phyloP scores from a whole-genome alignment of 257 asterid genomes.

The Solanum chaucha region DNA sequence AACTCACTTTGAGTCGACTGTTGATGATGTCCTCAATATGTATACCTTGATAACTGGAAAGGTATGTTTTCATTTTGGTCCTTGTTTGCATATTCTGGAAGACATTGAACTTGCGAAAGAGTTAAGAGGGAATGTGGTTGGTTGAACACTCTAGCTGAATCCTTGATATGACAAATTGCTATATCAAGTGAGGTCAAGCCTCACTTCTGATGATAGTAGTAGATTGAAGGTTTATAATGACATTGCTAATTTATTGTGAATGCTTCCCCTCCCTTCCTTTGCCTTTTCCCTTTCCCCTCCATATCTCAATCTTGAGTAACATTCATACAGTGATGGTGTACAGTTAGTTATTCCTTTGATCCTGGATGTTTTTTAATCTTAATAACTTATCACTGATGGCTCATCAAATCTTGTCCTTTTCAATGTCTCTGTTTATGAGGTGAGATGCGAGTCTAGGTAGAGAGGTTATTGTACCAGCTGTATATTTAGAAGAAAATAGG shows the following conservation, averaged over 20 bases:
- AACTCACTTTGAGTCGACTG: slow-evolving; percentile 45
- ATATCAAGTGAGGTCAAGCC: background rate
- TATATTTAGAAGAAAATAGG: background rate
- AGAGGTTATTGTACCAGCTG: background rate
- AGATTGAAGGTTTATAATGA: background rate
- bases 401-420: background rate
- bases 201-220: background rate
- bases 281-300: too few species aligned
- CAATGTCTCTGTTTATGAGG: background rate
- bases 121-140: background rate
- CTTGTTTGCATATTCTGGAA: background rate
- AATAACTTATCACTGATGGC: background rate
- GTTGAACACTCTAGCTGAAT: background rate
- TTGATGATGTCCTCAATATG: slow-evolving; percentile 37
- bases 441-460: background rate
- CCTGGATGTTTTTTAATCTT: background rate
- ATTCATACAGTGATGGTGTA: background rate
- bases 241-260: background rate
- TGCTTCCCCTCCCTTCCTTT: background rate
- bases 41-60: slow-evolving; percentile 40
- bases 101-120: background rate
- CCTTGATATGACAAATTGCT: background rate
- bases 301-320: background rate
- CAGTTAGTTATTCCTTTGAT: background rate
- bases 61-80: slow-evolving; percentile 9